Evolutionary conservation across 768 basidiomycete species (phyloP).

Genomic region (Pleurotus tuber-regium): DNA sequence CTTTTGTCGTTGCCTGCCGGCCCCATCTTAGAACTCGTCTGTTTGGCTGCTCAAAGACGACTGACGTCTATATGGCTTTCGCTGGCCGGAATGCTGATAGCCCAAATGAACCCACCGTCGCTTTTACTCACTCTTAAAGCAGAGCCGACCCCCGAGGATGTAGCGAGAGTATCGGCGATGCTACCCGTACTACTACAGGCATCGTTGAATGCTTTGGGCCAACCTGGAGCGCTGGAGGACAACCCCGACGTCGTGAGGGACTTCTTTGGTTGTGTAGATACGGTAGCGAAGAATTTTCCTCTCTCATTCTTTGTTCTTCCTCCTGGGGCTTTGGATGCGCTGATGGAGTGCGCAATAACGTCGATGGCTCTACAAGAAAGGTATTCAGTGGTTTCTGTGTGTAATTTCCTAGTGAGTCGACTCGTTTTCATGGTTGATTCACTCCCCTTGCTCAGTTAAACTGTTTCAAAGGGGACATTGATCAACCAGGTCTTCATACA

Average conservation of each 20-base stretch:
- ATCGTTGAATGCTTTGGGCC: slow-evolving; percentile 49
- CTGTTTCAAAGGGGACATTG: slow-evolving; percentile 49
- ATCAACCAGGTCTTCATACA: slow-evolving; percentile 64
- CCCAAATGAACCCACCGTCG: slow-evolving; percentile 77
- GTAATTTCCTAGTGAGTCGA: slow-evolving; percentile 73
- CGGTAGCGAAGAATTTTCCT: slow-evolving; percentile 68
- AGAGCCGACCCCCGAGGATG: slow-evolving; percentile 53
- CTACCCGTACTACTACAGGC: slow-evolving; percentile 60
- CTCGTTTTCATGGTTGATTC: background rate
- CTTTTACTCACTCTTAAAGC: slow-evolving; percentile 46
- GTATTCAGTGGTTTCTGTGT: slow-evolving; percentile 80
- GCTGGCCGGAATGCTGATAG: slow-evolving; percentile 74
- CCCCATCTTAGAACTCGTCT: slow-evolving; percentile 79
- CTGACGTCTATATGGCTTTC: slow-evolving; percentile 84
- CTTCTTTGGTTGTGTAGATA: slow-evolving; percentile 82
- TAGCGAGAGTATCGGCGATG: slow-evolving; percentile 50
- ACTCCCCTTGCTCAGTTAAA: background rate
- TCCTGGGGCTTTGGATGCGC: slow-evolving; percentile 56
- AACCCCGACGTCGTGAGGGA: slow-evolving; percentile 91
- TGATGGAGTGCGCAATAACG: slow-evolving; percentile 67
- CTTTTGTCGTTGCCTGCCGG: slow-evolving; percentile 78
- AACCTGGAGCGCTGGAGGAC: slow-evolving; percentile 74
- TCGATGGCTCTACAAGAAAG: slow-evolving; percentile 76
- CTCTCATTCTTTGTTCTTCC: slow-evolving; percentile 61
- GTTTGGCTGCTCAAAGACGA: slow-evolving; percentile 66